Evolutionary conservation across 495 filamentous ascomycete species (phyloP), one percentile per base, ranked within the genome.

Genomic region (Tuber aestivum): DNA sequence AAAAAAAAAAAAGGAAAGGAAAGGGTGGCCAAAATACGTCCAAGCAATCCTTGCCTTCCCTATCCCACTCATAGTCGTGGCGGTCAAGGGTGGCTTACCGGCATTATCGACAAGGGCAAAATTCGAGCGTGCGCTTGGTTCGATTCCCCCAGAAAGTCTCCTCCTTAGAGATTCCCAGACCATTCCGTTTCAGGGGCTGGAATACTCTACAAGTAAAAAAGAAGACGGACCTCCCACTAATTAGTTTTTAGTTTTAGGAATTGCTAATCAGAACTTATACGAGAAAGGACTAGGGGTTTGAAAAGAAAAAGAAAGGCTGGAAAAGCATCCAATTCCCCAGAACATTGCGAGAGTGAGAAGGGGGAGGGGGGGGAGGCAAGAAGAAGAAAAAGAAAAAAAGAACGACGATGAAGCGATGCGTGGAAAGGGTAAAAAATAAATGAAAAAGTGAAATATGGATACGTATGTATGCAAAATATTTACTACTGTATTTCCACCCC

Each of bases 171-270:
- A 65, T 65, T 65, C 32, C 12, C 56, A 65, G n/a, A 65, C 56
- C 56, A 65, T 65, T 65, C 56, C 56, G 23, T 65, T 65, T 65
- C 56, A 65, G 56, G 56, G 56, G 56, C 4, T 65, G 56, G 6
- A 65, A 32, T 65, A 32, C 56, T 32, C 56, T 14, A 32, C 56
- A 65, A 32, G 56, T 32, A 18, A 65, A 32, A 18, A n/a, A n/a
- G 56, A 32, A 32, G 23, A 32, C 56, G 3, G n/a, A 32, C n/a
- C 56, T 32, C 56, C 56, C 56, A 65, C 3, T 16, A 65, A 65
- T 65, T 65, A 65, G 56, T 32, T 65, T 65, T 65, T n/a, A n/a
- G n/a, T n/a, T n/a, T n/a, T n/a, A 65, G 56, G 56, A 65, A 65
- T 65, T 65, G n/a, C 56, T 65, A 65, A 65, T 65, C 56, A 65